A percentile compares a stretch with the other conserved stretches of the same genome.
These are phyloP conservation scores for Trichophyton rubrum DNA, from an alignment of 2,329 filamentous ascomycete species.

Conservation along the genomic window DNA sequence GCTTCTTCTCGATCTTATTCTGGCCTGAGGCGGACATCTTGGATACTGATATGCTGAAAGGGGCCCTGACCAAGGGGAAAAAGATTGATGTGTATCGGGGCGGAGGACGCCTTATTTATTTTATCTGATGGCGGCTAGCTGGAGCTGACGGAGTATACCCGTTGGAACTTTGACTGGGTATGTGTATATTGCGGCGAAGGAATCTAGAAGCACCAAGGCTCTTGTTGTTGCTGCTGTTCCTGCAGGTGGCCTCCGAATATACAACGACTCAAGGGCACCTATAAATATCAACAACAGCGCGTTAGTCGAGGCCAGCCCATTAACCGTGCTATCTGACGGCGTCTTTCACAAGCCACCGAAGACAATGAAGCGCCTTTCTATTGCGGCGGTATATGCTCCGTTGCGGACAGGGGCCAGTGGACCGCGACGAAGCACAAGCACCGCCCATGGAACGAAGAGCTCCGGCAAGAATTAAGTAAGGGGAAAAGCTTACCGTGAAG, in stretches of 20 bases:
- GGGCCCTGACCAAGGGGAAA: conserved; percentile 96
- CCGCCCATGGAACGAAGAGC: not conserved
- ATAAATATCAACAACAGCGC: not conserved
- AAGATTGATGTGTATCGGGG: not conserved
- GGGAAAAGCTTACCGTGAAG: not conserved
- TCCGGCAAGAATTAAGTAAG: not conserved
- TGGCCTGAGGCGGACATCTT: conserved; percentile 27
- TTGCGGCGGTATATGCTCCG: not conserved
- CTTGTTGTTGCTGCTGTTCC: not conserved
- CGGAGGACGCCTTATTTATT: conserved; percentile 1
- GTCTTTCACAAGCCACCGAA: not conserved
- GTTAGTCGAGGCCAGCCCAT: not conserved
- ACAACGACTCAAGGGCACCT: not conserved
- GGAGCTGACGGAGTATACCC: not conserved
- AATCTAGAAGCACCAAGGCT: not conserved
- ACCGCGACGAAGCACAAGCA: not conserved
- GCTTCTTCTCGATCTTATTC: conserved; percentile 81
- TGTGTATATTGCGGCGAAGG: not conserved
- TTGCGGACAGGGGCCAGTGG: conserved; percentile 2
- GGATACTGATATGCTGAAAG: conserved; percentile 39
- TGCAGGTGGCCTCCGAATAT: not conserved
- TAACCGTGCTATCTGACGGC: not conserved
- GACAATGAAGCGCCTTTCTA: not conserved
- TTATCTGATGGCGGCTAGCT: not conserved
- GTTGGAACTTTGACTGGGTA: not conserved